phyloP scores from a whole-genome alignment of 192 early-diverging fungal species.

The Umbelopsis sp. region DNA sequence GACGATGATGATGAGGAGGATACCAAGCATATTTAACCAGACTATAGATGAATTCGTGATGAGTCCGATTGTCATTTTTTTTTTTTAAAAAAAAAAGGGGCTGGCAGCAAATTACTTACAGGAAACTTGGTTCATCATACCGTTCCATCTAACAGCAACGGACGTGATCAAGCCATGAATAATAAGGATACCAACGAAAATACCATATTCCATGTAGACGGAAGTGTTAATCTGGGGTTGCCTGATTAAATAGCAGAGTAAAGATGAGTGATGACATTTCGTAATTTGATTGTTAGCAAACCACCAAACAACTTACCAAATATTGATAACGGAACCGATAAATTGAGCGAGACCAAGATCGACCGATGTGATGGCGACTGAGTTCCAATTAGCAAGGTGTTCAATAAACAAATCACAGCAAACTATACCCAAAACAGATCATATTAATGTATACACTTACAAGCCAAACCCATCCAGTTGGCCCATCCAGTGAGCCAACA shows the following conservation, averaged over 20 bases:
- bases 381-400: neutral
- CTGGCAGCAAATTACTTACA: constrained; percentile 34
- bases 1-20: constrained; percentile 35
- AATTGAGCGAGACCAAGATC: constrained; percentile 54
- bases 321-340: constrained; percentile 42
- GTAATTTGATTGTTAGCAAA: neutral
- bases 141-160: constrained; percentile 44
- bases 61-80: too few species aligned
- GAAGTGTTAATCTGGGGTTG: constrained; percentile 28
- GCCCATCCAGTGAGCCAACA: constrained; percentile 57
- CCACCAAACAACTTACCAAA: constrained; percentile 24
- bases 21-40: constrained; percentile 39
- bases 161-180: constrained; percentile 56
- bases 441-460: constrained; percentile 14
- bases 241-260: constrained; percentile 20
- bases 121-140: constrained; percentile 48
- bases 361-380: constrained; percentile 48
- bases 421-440: neutral
- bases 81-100: too few species aligned
- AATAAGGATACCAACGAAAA: constrained; percentile 53
- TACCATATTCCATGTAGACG: constrained; percentile 49
- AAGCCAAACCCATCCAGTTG: constrained; percentile 53
- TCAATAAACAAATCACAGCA: neutral
- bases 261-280: neutral
- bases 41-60: neutral